A percentile compares a stretch with the other conserved stretches of the same genome.
Evolutionary conservation across 768 basidiomycete species (phyloP).

Genomic region (Panaeolus cyanescens): DNA sequence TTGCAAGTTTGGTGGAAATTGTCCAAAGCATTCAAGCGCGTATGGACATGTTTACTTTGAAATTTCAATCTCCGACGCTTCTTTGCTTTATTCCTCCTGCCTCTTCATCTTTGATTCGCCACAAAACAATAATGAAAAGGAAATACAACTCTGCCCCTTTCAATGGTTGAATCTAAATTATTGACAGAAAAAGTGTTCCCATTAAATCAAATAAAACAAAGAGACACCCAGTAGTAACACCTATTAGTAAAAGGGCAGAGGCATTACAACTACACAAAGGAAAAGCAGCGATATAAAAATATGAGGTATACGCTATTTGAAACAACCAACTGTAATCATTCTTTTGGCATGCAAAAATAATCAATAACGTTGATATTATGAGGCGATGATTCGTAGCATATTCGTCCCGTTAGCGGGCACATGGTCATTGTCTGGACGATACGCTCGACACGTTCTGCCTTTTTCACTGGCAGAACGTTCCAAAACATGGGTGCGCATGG

Average conservation of each 20-base stretch:
- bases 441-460: background rate
- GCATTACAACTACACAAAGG: background rate
- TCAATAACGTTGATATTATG: conserved; percentile 1
- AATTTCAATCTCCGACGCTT: background rate
- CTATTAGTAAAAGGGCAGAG: background rate
- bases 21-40: conserved; percentile 1
- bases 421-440: background rate
- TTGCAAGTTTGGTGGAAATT: conserved; percentile 1
- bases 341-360: background rate
- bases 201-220: background rate
- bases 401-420: conserved; percentile 7
- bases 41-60: background rate
- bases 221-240: too few relatives aligned
- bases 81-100: background rate
- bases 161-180: too few relatives aligned
- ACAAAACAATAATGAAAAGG: too few relatives aligned
- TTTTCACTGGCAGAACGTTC: background rate
- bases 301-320: background rate
- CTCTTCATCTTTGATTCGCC: background rate
- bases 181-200: background rate
- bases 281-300: background rate
- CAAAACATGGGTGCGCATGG: background rate
- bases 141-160: too few relatives aligned
- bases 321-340: background rate
- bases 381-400: conserved; percentile 3